Conservation (phyloP, 306 rosid species). For the Citrullus mucosospermus region DNA sequence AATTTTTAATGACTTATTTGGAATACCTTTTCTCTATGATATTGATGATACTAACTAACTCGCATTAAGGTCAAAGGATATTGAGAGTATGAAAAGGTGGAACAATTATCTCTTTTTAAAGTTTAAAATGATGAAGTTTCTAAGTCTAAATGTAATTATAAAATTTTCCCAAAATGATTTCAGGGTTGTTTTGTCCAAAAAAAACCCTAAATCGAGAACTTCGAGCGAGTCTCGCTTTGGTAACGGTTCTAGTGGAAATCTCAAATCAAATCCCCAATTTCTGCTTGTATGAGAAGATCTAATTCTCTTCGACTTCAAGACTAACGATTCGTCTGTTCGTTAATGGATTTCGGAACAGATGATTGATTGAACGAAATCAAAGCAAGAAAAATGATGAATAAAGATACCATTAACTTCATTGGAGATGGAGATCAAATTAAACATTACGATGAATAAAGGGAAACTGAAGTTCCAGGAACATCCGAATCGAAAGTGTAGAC, state of each 20-base stretch:
- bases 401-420: not conserved
- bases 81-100: not conserved
- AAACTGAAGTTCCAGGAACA: constrained; percentile 16
- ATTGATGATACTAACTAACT: too few species aligned
- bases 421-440: not conserved
- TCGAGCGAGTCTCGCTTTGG: too few species aligned
- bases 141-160: not conserved
- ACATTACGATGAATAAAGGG: not conserved
- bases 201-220: not conserved
- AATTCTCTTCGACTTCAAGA: not conserved
- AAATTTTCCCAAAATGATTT: not conserved
- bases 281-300: not conserved
- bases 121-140: too few species aligned
- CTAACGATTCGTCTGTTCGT: not conserved
- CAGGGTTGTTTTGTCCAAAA: not conserved
- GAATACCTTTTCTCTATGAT: too few species aligned
- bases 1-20: too few species aligned
- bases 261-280: not conserved
- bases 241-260: not conserved
- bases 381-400: not conserved
- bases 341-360: not conserved
- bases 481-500: constrained; percentile 7
- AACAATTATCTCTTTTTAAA: not conserved
- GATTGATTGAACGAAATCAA: not conserved
- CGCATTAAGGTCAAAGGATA: too few species aligned